Evolutionary conservation across 441 rosid genomes (phyloP).

Genomic region (Adansonia gregorii): DNA sequence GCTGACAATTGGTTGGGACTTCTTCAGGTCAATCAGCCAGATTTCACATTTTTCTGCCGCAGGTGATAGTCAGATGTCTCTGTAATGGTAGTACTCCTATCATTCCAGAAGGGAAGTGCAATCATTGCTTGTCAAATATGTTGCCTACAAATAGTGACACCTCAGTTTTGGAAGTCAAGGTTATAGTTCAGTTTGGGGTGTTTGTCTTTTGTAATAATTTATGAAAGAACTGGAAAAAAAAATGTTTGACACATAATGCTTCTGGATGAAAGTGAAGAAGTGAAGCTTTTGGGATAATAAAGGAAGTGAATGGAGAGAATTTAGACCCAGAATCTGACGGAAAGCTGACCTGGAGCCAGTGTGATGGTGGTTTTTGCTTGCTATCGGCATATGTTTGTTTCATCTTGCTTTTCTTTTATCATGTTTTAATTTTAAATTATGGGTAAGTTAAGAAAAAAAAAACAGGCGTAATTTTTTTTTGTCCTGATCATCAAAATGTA

Average conservation of each 20-base stretch:
- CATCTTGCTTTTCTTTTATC: background rate
- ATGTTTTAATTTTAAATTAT: background rate
- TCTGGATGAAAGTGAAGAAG: slow-evolving; percentile 21
- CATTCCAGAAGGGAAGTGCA: slow-evolving; percentile 27
- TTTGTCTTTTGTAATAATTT: slow-evolving; percentile 12
- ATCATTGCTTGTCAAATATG: background rate
- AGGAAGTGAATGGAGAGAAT: slow-evolving; percentile 14
- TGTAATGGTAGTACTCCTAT: slow-evolving; percentile 26
- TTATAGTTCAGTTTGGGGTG: slow-evolving; percentile 19
- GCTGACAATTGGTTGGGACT: slow-evolving; percentile 60
- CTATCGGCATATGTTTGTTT: slow-evolving; percentile 24
- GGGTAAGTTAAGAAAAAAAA: slow-evolving; percentile 30
- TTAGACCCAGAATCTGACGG: slow-evolving; percentile 26
- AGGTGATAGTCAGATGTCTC: slow-evolving; percentile 35
- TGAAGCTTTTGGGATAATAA: slow-evolving; percentile 21
- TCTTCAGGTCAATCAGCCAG: slow-evolving; percentile 69
- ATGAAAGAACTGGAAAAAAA: slow-evolving; percentile 14
- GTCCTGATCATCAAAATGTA: slow-evolving; percentile 42
- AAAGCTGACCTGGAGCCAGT: slow-evolving; percentile 27
- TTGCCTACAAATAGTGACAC: slow-evolving; percentile 14
- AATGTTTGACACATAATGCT: background rate
- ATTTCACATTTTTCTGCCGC: slow-evolving; percentile 67
- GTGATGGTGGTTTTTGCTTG: slow-evolving; percentile 24
- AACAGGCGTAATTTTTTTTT: slow-evolving; percentile 40
- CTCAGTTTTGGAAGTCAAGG: slow-evolving; percentile 22